A percentile compares a stretch with the other conserved stretches of the same genome.
phyloP scores from a whole-genome alignment of 1,284 basidiomycete genomes.

The Apiotrichum laibachii region DNA sequence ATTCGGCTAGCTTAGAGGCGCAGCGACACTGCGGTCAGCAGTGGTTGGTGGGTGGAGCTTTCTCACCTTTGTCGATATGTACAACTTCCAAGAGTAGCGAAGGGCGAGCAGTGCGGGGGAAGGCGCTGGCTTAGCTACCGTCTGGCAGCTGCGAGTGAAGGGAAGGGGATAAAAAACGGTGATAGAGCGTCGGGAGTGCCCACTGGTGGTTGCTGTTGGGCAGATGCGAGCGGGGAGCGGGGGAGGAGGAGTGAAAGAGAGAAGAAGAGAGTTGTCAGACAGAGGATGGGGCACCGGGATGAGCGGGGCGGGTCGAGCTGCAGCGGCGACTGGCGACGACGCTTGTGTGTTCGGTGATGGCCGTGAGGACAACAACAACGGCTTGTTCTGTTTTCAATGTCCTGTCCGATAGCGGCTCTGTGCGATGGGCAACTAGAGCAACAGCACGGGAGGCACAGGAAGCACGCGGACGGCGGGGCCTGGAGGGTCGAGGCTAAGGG shows the following conservation, averaged over 20 bases:
- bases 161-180: too few species aligned
- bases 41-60: neutral
- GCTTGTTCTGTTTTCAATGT: too few species aligned
- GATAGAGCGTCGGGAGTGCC: too few species aligned
- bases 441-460: too few species aligned
- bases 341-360: too few species aligned
- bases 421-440: too few species aligned
- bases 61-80: neutral
- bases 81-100: neutral
- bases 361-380: too few species aligned
- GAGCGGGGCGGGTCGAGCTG: too few species aligned
- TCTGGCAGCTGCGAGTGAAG: too few species aligned
- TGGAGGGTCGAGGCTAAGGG: neutral
- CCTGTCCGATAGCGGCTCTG: too few species aligned
- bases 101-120: neutral
- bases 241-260: neutral
- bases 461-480: neutral
- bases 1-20: neutral
- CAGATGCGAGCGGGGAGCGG: neutral
- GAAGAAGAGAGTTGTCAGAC: neutral
- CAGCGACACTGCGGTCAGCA: neutral
- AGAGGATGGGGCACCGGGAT: neutral
- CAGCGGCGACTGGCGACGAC: too few species aligned
- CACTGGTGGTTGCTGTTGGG: neutral
- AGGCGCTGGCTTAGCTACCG: neutral